Evolutionary conservation across 2,329 filamentous ascomycete species (phyloP).

Genomic region (Aspergillus sergii): DNA sequence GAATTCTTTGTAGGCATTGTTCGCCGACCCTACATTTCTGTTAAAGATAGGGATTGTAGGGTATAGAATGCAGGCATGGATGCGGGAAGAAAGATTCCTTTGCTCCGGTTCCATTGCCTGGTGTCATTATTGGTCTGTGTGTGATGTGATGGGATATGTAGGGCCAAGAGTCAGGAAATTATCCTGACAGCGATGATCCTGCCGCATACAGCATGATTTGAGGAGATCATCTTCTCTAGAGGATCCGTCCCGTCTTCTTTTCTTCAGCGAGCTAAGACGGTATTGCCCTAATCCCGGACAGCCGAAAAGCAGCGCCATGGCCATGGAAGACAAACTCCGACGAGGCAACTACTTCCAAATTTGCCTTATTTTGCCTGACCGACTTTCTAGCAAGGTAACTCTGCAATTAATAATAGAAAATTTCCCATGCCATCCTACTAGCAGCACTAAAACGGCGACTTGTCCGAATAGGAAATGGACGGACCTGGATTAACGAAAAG

Average conservation of each 20-base stretch:
- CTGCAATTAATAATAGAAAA: not conserved
- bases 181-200: constrained; percentile 4
- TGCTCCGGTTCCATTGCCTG: not conserved
- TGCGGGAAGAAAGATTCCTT: not conserved
- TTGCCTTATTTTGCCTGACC: constrained; percentile 3
- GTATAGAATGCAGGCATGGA: not conserved
- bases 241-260: not conserved
- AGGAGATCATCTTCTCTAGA: not conserved
- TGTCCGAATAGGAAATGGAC: constrained; percentile 2
- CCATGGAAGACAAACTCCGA: not conserved
- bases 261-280: not conserved
- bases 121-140: not conserved
- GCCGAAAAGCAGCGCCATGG: not conserved
- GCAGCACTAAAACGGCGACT: not conserved
- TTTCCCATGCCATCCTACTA: not conserved
- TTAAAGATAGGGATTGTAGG: not conserved
- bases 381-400: not conserved
- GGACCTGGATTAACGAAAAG: not conserved
- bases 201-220: not conserved
- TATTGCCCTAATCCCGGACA: not conserved
- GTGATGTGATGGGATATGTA: not conserved
- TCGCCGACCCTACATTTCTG: not conserved
- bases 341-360: not conserved
- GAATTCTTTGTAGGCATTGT: not conserved
- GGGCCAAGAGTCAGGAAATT: not conserved